These are phyloP conservation scores for Trichoderma afroharzianum DNA, from an alignment of 2,329 filamentous ascomycete genomes.

Conservation along the genomic window DNA sequence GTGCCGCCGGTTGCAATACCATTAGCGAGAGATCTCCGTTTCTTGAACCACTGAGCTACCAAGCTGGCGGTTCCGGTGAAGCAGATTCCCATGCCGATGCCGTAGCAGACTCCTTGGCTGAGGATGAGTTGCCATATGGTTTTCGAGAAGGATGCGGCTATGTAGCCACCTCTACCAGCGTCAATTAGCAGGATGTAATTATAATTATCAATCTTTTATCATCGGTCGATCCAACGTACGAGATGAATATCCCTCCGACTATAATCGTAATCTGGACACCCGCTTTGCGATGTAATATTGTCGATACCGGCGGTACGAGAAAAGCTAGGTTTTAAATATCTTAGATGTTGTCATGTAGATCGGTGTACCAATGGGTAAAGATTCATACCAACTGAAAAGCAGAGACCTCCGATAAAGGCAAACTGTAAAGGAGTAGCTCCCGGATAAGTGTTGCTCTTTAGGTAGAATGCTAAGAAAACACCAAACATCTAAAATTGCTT, in stretches of 20 bases:
- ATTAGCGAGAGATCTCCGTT: constrained; percentile 66
- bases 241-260: neutral
- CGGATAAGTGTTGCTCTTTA: constrained; percentile 57
- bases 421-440: constrained; percentile 63
- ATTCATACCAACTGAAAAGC: constrained; percentile 46
- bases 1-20: constrained; percentile 64
- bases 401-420: constrained; percentile 63
- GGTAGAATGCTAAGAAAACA: constrained; percentile 56
- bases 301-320: neutral
- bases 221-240: neutral
- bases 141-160: constrained; percentile 58
- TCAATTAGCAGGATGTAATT: neutral
- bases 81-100: constrained; percentile 70
- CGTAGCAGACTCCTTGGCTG: constrained; percentile 71
- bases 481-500: constrained; percentile 19
- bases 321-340: constrained; percentile 44
- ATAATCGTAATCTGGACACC: neutral
- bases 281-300: neutral
- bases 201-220: neutral
- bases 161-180: constrained; percentile 40
- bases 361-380: constrained; percentile 56
- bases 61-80: constrained; percentile 68
- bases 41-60: constrained; percentile 71
- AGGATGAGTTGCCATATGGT: constrained; percentile 72
- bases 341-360: constrained; percentile 57